Evolutionary conservation across 78 protist genomes (phyloP), one percentile per base, ranked within the genome.

Genomic region (Polysphondylium violaceum): DNA sequence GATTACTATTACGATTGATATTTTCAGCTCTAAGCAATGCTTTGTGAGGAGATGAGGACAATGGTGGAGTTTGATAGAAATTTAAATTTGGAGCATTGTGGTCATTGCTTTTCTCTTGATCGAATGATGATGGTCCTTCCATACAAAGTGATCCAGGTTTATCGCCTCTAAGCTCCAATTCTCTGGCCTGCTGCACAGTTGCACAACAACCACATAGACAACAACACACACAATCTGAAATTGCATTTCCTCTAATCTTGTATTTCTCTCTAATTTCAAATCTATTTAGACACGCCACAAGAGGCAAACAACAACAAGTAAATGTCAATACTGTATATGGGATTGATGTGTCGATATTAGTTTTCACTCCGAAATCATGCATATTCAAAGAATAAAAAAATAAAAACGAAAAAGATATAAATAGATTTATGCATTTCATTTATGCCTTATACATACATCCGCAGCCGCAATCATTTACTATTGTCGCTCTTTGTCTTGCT

Each of bases 101-200:
- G n/a, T n/a, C n/a, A n/a, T n/a, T n/a, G n/a, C n/a, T n/a, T n/a
- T n/a, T n/a, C n/a, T n/a, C n/a, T n/a, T n/a, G n/a, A n/a, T n/a
- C n/a, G n/a, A n/a, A n/a, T n/a, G n/a, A n/a, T n/a, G n/a, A n/a
- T n/a, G n/a, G n/a, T n/a, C n/a, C n/a, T n/a, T n/a, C n/a, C 87
- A 88, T 88, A 21, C 74, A 88, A 72, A 88, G 31, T 6, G 81
- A 76, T 27, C 76, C 87, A 21, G 94, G 94, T 38, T 40, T 88
- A 72, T 76, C 94, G 25, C 94, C 94, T 7, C 61, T 47, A 19
- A 60, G 25, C 43, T 88, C 73, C 60, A 88, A 21, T 55, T 88
- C 87, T 38, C 87, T 74, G 9, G 94, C 73, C 31, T 76, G 76
- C 35, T 88, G 94, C 27, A 87, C 86, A 1, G 71, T 61, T 27